A percentile compares a stretch with the other conserved stretches of the same genome.
phyloP scores from a whole-genome alignment of 306 rosid species.

The barrel medic (Medicago truncatula) region DNA sequence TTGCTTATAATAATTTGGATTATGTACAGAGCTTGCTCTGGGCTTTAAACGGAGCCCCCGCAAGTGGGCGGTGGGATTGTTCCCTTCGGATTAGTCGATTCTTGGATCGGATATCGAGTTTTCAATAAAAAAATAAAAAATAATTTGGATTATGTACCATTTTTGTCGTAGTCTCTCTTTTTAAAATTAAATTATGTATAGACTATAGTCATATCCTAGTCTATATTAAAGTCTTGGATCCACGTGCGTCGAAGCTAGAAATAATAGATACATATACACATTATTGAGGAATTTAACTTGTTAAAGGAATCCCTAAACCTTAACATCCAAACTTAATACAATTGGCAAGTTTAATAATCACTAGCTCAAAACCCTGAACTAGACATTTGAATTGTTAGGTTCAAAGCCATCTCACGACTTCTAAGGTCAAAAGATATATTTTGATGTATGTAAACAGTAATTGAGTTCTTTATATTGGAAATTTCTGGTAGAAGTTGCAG shows the following conservation, averaged over 20 bases:
- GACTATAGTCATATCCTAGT: too few relatives aligned
- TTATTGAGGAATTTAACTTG: background rate
- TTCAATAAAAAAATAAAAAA: too few relatives aligned
- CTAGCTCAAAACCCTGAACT: background rate
- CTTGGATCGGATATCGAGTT: too few relatives aligned
- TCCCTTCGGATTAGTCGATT: too few relatives aligned
- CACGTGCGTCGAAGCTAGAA: background rate
- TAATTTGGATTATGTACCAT: too few relatives aligned
- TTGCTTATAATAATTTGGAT: too few relatives aligned
- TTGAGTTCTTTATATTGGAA: slow-evolving; percentile 21
- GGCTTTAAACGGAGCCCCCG: too few relatives aligned
- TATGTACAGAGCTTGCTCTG: too few relatives aligned
- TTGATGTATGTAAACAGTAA: slow-evolving; percentile 25
- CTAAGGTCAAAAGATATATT: slow-evolving; percentile 35
- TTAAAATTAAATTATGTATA: too few relatives aligned
- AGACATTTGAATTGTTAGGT: slow-evolving; percentile 42
- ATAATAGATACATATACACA: background rate
- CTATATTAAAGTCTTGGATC: background rate
- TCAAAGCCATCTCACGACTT: slow-evolving; percentile 44
- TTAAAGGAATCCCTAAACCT: background rate
- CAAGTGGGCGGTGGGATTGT: too few relatives aligned
- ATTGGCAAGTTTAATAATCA: background rate
- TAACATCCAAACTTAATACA: background rate
- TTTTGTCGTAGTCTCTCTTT: too few relatives aligned
- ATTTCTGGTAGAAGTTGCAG: slow-evolving; percentile 10